Base-by-base conservation (phyloP, 2,329 filamentous ascomycete species). In the Fonsecaea monophora region DNA sequence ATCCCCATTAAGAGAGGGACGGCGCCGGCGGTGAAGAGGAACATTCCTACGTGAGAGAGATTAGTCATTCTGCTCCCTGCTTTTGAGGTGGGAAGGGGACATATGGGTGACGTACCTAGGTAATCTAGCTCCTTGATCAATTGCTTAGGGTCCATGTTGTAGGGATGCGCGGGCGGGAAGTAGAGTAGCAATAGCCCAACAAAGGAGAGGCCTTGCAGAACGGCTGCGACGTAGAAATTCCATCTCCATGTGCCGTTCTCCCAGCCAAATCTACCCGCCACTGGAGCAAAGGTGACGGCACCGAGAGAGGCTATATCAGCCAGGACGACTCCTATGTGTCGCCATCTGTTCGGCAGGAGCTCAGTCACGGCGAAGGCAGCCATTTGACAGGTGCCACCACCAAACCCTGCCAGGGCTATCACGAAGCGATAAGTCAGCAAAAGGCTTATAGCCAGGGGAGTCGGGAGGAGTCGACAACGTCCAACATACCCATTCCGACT, bases 331-430 rank as follows among this genome's bases (percentile, higher is more conserved):
- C 77, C 78, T 35, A 78, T 80, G 68, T 82, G 79, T 62, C 81
- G 73, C 80, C 80, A 83, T 70, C 83, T 83, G 73, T 83, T 83
- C 0, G 81, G 81, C 1, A 84, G 77, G 32, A 84, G 77, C 34
- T 66, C 60, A 2, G 64, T 50, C 21, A 4, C 40, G 30, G 79
- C 80, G 70, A 82, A 82, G 48, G 79, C 81, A 12, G 79, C 81
- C 60, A 81, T 74, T 35, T 35, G 80, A 37, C 78, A 80, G 53
- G 80, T 81, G 4, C 78, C 80, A n/a, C 74, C 80, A 15, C 80
- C 80, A 64, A 83, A 82, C 4, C 82, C 81, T 40, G 80, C 77
- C 25, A 83, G 69, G 1, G 77, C 34, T 35, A 9, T 35, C n/a
- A n/a, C n/a, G n/a, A n/a, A n/a, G n/a, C n/a, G n/a, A n/a, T n/a